These are phyloP conservation scores for Ormosia emarginata DNA, from an alignment of 306 rosid species.

Conservation along the genomic window DNA sequence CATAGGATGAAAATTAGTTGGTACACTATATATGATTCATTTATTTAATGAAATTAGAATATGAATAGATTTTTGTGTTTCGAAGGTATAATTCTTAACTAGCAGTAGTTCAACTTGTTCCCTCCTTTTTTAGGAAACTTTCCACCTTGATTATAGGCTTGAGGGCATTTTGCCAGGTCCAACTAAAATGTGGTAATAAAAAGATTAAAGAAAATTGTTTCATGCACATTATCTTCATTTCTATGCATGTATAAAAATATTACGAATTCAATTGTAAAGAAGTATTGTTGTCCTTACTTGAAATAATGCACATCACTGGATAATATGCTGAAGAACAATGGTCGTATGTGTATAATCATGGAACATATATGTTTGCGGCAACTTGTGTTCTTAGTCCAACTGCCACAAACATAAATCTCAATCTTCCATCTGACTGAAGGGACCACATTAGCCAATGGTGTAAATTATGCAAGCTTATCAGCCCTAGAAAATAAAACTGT, in stretches of 20 bases:
- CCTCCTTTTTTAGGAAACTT: background rate
- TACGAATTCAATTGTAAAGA: background rate
- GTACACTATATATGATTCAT: background rate
- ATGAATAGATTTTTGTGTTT: background rate
- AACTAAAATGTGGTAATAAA: background rate
- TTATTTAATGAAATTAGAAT: background rate
- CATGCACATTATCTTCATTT: background rate
- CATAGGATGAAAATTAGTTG: background rate
- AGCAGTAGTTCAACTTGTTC: background rate
- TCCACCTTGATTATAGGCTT: background rate
- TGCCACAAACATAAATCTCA: background rate
- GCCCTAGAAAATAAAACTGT: background rate
- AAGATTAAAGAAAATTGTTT: background rate
- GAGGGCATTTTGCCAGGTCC: background rate
- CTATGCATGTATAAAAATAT: background rate
- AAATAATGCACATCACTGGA: background rate
- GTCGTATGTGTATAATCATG: background rate
- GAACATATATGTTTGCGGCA: background rate
- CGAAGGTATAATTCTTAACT: background rate
- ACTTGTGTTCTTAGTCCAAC: background rate
- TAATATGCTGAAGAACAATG: background rate
- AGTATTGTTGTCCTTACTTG: background rate
- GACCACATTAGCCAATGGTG: constrained; percentile 16
- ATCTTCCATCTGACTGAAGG: background rate
- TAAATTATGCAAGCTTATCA: background rate